phyloP scores from a whole-genome alignment of 228 moss, liverwort and hornwort species.

The Sphagnum fallax region DNA sequence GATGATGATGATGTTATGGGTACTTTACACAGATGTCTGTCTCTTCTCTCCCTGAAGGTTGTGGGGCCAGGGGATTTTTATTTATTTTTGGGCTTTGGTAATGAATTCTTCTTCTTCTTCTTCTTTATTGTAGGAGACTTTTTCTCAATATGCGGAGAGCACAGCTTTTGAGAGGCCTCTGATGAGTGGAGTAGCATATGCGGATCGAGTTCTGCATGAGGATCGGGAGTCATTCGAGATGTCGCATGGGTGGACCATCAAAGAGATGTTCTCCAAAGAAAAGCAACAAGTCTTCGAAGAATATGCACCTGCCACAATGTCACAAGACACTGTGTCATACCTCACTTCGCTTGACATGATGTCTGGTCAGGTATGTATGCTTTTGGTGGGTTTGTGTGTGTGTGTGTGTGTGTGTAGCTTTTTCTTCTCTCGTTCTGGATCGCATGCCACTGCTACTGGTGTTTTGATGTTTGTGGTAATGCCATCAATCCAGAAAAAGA shows the following conservation, averaged over 20 bases:
- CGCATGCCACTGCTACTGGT: no score
- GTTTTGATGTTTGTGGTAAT: no score
- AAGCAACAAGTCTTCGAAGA: slow-evolving; percentile 48
- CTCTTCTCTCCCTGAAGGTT: no score
- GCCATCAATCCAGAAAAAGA: no score
- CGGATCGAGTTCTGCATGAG: slow-evolving; percentile 53
- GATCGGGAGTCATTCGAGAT: slow-evolving; percentile 47
- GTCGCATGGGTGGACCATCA: slow-evolving; percentile 54
- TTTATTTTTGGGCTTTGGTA: no score
- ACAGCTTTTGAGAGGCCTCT: slow-evolving; percentile 65
- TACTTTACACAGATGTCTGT: no score
- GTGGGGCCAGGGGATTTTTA: no score
- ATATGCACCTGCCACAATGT: slow-evolving; percentile 59
- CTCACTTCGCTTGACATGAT: slow-evolving; percentile 65
- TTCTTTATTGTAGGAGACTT: slow-evolving; percentile 37
- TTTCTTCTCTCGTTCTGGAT: no score
- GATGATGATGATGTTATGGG: no score
- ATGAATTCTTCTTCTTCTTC: no score
- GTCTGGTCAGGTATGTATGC: slow-evolving; percentile 40
- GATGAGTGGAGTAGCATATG: slow-evolving; percentile 69
- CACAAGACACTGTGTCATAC: slow-evolving; percentile 55
- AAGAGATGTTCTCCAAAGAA: slow-evolving; percentile 55
- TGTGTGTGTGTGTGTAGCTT: no score
- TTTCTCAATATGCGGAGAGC: slow-evolving; percentile 52
- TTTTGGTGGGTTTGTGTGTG: no score